phyloP scores from a whole-genome alignment of 768 basidiomycete genomes.

The Crucibulum laeve region DNA sequence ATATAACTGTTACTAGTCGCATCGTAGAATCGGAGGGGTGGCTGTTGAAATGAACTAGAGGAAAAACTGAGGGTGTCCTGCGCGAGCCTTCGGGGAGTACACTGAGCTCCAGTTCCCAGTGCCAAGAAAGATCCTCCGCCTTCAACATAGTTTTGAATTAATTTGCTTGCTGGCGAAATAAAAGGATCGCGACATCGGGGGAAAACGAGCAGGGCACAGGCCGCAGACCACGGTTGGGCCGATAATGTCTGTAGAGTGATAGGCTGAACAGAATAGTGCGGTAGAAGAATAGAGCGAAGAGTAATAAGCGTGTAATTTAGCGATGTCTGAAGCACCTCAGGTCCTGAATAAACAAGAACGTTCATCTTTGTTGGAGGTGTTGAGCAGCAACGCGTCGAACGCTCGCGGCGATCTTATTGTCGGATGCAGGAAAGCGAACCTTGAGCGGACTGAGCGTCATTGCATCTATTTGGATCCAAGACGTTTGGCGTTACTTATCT shows the following conservation, averaged over 20 bases:
- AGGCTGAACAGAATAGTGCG: conserved; percentile 76
- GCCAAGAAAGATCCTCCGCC: conserved; percentile 70
- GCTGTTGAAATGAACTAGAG: conserved; percentile 19
- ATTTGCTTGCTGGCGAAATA: conserved; percentile 29
- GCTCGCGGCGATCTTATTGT: too few relatives aligned
- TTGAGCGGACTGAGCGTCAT: too few relatives aligned
- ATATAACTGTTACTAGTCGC: conserved; percentile 25
- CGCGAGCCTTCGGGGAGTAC: conserved; percentile 26
- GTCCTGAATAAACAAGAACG: conserved; percentile 69
- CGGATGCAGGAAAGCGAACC: too few relatives aligned
- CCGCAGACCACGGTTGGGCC: conserved; percentile 70
- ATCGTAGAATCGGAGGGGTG: conserved; percentile 32
- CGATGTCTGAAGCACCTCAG: conserved; percentile 48
- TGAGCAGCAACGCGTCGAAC: too few relatives aligned
- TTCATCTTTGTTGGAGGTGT: too few relatives aligned
- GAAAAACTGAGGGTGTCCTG: conserved; percentile 36
- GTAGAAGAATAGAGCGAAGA: conserved; percentile 55
- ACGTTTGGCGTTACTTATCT: too few relatives aligned
- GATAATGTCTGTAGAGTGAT: conserved; percentile 53
- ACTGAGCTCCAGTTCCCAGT: conserved; percentile 53
- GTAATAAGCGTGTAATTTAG: conserved; percentile 36
- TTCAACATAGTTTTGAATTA: conserved; percentile 58
- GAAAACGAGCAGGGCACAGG: conserved; percentile 78
- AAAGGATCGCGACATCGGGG: conserved; percentile 52
- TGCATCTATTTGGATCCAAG: too few relatives aligned